Conservation (phyloP, 2,329 filamentous ascomycete genomes). For the Monosporascus ibericus region DNA sequence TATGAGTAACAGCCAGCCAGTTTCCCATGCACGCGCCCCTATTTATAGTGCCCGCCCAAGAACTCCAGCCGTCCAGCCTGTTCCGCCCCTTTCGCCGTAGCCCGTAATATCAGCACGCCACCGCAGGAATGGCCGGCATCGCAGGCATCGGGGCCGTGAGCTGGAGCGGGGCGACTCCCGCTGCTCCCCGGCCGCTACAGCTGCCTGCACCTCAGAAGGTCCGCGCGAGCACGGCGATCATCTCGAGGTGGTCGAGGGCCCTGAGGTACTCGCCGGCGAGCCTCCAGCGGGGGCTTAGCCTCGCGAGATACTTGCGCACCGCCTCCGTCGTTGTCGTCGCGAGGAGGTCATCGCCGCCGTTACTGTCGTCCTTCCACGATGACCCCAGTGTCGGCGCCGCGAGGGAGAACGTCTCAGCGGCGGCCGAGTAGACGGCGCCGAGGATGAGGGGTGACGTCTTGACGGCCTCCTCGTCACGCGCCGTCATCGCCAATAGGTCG, state of each 20-base stretch:
- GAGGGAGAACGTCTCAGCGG: conserved; percentile 1
- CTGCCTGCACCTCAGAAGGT: not conserved
- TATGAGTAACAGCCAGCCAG: too few relatives aligned
- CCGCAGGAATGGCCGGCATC: not conserved
- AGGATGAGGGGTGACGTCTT: conserved; percentile 12
- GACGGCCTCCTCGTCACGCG: conserved; percentile 6
- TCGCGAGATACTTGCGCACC: conserved; percentile 5
- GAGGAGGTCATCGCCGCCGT: not conserved
- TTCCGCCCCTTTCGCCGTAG: too few relatives aligned
- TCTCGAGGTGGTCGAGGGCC: conserved; percentile 5
- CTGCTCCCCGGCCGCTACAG: not conserved
- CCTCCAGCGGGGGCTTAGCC: conserved; percentile 8
- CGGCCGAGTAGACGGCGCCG: conserved; percentile 9
- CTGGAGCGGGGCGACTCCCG: not conserved
- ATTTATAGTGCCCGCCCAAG: too few relatives aligned
- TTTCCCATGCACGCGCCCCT: too few relatives aligned
- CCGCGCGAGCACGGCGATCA: conserved; percentile 1
- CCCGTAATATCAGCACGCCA: too few relatives aligned
- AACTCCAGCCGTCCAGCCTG: too few relatives aligned
- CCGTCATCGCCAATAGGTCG: conserved; percentile 3
- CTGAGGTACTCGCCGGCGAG: conserved; percentile 7
- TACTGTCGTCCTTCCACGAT: not conserved
- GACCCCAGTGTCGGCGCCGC: not conserved
- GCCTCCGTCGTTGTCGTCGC: conserved; percentile 1
- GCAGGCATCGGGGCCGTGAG: not conserved